Evolutionary conservation across 2,329 filamentous ascomycete species (phyloP).

Genomic region (Pseudocercospora fijiensis): DNA sequence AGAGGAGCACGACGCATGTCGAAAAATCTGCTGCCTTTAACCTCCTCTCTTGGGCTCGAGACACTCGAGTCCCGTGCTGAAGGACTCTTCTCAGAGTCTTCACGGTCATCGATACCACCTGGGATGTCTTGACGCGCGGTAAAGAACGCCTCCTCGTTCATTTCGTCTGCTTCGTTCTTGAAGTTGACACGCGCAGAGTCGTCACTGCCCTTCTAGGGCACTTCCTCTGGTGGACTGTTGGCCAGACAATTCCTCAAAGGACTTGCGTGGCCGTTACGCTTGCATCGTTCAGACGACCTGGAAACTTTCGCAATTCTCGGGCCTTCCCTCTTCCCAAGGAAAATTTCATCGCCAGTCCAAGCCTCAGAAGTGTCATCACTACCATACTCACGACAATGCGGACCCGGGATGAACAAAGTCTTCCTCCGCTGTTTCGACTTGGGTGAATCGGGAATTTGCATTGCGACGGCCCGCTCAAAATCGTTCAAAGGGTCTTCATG

Average conservation of each 20-base stretch:
- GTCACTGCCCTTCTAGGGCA: not conserved
- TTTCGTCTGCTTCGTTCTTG: not conserved
- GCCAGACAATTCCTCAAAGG: not conserved
- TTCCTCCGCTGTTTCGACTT: not conserved
- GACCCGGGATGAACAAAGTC: not conserved
- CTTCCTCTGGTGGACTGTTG: not conserved
- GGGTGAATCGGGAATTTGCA: not conserved
- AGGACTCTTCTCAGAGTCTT: not conserved
- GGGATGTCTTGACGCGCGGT: not conserved
- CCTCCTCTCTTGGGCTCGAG: not conserved
- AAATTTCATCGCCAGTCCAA: constrained; percentile 31
- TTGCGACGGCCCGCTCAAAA: not conserved
- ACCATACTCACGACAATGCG: not conserved
- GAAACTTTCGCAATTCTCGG: not conserved
- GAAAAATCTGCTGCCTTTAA: not conserved
- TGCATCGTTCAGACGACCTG: not conserved
- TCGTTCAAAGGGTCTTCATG: not conserved
- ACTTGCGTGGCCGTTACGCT: not conserved
- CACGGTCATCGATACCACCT: not conserved
- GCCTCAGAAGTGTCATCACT: constrained; percentile 20
- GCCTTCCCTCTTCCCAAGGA: not conserved
- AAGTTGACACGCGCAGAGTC: not conserved
- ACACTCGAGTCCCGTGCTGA: not conserved
- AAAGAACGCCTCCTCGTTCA: not conserved
- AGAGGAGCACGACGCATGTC: not conserved